phyloP scores from a whole-genome alignment of 2,329 filamentous ascomycete species.

The Trichoderma pleuroti region DNA sequence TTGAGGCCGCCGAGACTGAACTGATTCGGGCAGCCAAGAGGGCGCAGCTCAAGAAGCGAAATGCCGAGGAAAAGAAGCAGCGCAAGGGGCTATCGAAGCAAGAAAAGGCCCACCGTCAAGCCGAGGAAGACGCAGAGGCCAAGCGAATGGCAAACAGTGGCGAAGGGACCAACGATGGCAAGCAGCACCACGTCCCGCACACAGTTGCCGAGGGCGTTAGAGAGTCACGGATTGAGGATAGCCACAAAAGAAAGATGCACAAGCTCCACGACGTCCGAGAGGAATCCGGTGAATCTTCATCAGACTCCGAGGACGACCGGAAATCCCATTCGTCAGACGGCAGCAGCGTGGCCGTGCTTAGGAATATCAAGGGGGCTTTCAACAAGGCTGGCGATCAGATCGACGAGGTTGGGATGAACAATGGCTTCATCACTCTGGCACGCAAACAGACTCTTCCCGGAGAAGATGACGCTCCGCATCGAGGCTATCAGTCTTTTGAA shows the following conservation, averaged over 20 bases:
- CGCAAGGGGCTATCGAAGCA: conserved; percentile 54
- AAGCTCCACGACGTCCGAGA: conserved; percentile 15
- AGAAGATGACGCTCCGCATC: conserved; percentile 26
- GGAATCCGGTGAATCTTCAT: not conserved
- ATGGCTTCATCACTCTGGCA: conserved; percentile 44
- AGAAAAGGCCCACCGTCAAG: conserved; percentile 46
- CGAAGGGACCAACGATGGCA: conserved; percentile 50
- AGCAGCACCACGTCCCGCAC: conserved; percentile 53
- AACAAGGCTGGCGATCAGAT: conserved; percentile 47
- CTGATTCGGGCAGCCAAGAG: conserved; percentile 78
- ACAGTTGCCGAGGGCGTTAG: conserved; percentile 45
- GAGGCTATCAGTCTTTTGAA: conserved; percentile 31
- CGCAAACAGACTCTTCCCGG: not conserved
- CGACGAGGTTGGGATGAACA: conserved; percentile 53
- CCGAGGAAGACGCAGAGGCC: conserved; percentile 49
- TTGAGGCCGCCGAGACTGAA: conserved; percentile 82
- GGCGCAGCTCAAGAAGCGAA: conserved; percentile 66
- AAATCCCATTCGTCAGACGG: conserved; percentile 24
- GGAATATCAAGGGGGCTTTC: conserved; percentile 46
- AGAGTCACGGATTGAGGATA: conserved; percentile 32
- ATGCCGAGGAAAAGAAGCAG: conserved; percentile 61
- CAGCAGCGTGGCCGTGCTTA: conserved; percentile 32
- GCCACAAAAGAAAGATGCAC: not conserved
- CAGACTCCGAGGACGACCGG: not conserved
- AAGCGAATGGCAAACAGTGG: conserved; percentile 47